Evolutionary conservation across 2,329 filamentous ascomycete species (phyloP).

Genomic region (Verticillium alfalfae): DNA sequence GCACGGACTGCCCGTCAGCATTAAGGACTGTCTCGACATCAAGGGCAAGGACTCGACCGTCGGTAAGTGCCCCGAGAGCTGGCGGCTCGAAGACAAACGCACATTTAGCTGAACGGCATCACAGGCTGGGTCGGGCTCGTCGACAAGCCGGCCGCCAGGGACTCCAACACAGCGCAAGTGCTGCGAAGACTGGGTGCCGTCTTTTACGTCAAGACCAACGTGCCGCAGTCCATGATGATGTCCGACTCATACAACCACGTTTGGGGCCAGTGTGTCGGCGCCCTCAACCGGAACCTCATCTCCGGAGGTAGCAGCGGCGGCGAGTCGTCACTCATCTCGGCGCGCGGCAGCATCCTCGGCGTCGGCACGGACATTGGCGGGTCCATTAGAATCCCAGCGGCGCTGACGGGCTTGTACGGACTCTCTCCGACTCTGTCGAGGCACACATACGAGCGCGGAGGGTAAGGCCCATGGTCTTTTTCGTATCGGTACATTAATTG

Average conservation of each 20-base stretch:
- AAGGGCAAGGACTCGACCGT: conserved; percentile 50
- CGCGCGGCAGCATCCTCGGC: conserved; percentile 32
- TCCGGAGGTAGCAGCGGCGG: conserved; percentile 37
- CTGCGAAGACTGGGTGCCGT: conserved; percentile 34
- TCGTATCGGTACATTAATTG: not conserved
- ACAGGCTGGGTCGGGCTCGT: conserved; percentile 57
- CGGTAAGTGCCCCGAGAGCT: conserved; percentile 17
- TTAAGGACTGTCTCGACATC: conserved; percentile 15
- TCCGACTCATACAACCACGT: conserved; percentile 29
- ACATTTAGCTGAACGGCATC: conserved; percentile 22
- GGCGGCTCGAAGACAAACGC: too few species aligned
- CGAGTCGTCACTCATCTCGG: conserved; percentile 33
- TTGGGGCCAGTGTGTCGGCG: conserved; percentile 31
- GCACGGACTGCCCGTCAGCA: conserved; percentile 16
- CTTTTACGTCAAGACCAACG: conserved; percentile 35
- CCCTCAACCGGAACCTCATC: conserved; percentile 28
- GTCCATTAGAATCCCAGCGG: conserved; percentile 35
- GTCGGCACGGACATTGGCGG: conserved; percentile 42
- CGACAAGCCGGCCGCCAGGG: conserved; percentile 44
- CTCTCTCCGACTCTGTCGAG: conserved; percentile 30
- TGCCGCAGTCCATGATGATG: conserved; percentile 30
- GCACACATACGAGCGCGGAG: conserved; percentile 20
- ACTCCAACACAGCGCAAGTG: conserved; percentile 33
- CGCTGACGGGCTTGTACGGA: conserved; percentile 35
- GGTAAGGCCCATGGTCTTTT: conserved; percentile 4